Evolutionary conservation across 192 early-diverging fungal genomes (phyloP).

Genomic region (Radiomyces spectabilis): DNA sequence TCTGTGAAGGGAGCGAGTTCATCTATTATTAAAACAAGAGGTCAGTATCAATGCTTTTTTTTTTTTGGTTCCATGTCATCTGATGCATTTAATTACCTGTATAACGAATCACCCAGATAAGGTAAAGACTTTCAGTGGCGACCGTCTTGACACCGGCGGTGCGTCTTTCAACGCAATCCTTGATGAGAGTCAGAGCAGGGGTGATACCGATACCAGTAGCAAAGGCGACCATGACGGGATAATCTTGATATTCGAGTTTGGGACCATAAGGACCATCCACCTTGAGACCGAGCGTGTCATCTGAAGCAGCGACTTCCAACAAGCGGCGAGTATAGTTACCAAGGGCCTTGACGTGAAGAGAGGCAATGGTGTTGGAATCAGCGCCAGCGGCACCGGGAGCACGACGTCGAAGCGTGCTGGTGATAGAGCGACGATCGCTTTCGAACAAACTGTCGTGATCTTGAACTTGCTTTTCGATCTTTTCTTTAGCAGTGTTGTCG

Average conservation of each 20-base stretch:
- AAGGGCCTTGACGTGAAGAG: constrained; percentile 30
- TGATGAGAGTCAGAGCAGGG: constrained; percentile 27
- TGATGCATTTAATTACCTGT: constrained; percentile 14
- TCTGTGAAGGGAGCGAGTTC: constrained; percentile 14
- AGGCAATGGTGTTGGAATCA: constrained; percentile 3
- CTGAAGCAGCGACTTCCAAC: constrained; percentile 5
- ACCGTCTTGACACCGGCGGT: constrained; percentile 15
- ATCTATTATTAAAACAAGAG: constrained; percentile 3
- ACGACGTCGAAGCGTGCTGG: constrained; percentile 6
- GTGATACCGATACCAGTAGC: constrained; percentile 36
- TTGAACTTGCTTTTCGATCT: background rate
- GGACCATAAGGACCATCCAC: constrained; percentile 38
- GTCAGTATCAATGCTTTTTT: background rate
- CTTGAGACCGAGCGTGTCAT: constrained; percentile 5
- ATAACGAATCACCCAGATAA: constrained; percentile 33
- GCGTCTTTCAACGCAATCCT: constrained; percentile 28
- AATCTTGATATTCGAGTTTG: constrained; percentile 21
- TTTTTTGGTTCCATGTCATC: background rate
- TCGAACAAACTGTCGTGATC: background rate
- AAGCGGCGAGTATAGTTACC: constrained; percentile 24
- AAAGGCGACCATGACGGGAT: constrained; percentile 16
- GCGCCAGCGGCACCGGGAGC: background rate
- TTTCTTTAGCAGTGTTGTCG: background rate
- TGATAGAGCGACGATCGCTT: background rate
- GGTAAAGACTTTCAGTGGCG: constrained; percentile 22